Evolutionary conservation across 108 stramenopile genomes (phyloP), one percentile per base, ranked within the genome.

Genomic region (Skeletonema menzelii): DNA sequence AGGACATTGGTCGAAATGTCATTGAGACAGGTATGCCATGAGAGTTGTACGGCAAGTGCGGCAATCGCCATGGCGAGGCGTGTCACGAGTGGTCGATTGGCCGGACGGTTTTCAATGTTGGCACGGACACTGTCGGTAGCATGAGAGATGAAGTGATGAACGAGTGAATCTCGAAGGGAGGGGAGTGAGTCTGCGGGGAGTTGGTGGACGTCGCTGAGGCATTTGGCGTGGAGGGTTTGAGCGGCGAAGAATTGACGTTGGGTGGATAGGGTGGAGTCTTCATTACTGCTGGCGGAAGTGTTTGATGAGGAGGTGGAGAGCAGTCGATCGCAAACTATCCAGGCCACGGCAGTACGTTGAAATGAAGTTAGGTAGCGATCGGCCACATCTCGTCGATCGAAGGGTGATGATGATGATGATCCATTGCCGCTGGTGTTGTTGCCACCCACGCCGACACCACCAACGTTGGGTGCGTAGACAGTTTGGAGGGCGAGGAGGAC

Each of bases 201-300:
- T 72, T 90, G 85, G 15, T 78, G 58, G 27, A 90, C 75, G 69
- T 85, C 83, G 47, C 72, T 71, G 58, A 82, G 88, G 66, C 91
- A 92, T 84, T 95, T 95, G 26, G 82, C 79, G 58, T 90, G 90
- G 35, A 95, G 69, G 10, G 94, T 95, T 68, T 93, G 94, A 1
- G 94, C 91, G 8, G 94, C 94, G 82, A 93, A 95, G 77, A 95
- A 93, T 26, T 86, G 88, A 8, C 78, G 83, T 63, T 91, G 90
- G 34, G 85, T 84, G 26, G 82, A 69, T 38, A 78, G 64, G 7
- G 78, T 72, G 22, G 40, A 49, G 56, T 17, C 8, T 38, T 7
- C 30, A 26, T 32, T 67, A 27, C 0, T 19, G 12, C 53, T 19
- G 8, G 12, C 62, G 20, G 68, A 4, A 15, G 47, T 2, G 13